Evolutionary conservation across 805 yeast species (phyloP).

Genomic region (Metschnikowia gelsemii): DNA sequence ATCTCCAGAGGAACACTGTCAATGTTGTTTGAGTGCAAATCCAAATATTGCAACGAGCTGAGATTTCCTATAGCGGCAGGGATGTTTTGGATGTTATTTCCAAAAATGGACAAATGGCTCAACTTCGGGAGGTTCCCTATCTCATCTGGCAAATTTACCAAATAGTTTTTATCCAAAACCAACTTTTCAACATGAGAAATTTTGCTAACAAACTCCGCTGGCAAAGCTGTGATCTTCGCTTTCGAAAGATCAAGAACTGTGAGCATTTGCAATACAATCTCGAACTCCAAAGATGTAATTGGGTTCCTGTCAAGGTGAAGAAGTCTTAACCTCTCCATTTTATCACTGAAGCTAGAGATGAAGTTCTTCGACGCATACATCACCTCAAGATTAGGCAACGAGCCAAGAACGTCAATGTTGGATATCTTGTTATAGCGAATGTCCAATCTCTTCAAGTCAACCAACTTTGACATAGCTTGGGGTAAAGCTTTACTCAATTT

Average conservation of each 20-base stretch:
- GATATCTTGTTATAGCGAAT: conserved; percentile 65
- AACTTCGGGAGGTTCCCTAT: conserved; percentile 59
- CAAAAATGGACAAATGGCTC: conserved; percentile 64
- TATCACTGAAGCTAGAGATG: conserved; percentile 66
- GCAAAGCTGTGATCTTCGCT: conserved; percentile 77
- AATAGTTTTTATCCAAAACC: conserved; percentile 76
- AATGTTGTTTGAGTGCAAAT: conserved; percentile 81
- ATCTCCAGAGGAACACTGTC: conserved; percentile 64
- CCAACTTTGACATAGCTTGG: conserved; percentile 49
- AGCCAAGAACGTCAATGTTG: conserved; percentile 55
- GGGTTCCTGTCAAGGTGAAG: conserved; percentile 82
- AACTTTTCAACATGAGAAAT: conserved; percentile 70
- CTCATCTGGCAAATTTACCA: conserved; percentile 71
- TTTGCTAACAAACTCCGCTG: conserved; percentile 58
- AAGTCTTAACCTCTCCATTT: conserved; percentile 60
- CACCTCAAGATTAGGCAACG: conserved; percentile 64
- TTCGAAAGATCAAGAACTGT: conserved; percentile 74
- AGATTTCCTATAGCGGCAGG: conserved; percentile 67
- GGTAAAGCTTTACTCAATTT: conserved; percentile 55
- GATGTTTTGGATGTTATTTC: conserved; percentile 69
- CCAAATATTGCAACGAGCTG: conserved; percentile 60
- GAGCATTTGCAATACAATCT: conserved; percentile 54
- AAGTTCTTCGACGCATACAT: conserved; percentile 72
- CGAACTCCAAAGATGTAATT: conserved; percentile 62
- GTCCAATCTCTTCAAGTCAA: conserved; percentile 67